Evolutionary conservation across 1,139 yeast species (phyloP).

Genomic region (Pichia kudriavzevii): DNA sequence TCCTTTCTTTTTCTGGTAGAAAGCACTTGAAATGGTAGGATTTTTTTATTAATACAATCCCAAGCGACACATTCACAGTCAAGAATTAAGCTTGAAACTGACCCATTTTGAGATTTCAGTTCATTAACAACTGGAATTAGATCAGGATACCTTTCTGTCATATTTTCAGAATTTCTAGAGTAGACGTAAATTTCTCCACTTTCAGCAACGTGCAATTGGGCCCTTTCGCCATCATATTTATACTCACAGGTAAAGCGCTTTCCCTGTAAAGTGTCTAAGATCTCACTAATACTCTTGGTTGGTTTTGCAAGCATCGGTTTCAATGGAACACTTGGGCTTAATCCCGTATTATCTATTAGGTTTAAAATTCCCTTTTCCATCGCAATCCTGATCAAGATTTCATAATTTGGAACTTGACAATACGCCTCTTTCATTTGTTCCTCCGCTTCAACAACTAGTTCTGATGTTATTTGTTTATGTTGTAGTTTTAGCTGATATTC

Average conservation of each 20-base stretch:
- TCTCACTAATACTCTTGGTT: conserved; percentile 84
- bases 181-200: conserved; percentile 70
- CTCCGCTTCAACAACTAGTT: conserved; percentile 53
- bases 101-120: conserved; percentile 36
- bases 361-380: conserved; percentile 60
- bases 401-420: conserved; percentile 89
- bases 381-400: conserved; percentile 59
- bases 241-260: conserved; percentile 89
- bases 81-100: conserved; percentile 53
- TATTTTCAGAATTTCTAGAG: conserved; percentile 93
- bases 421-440: conserved; percentile 77
- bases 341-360: conserved; percentile 58
- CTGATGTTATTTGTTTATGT: conserved; percentile 29
- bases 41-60: conserved; percentile 68
- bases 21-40: conserved; percentile 85
- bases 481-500: conserved; percentile 40
- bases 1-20: conserved; percentile 93
- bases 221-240: conserved; percentile 97
- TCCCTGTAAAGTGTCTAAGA: conserved; percentile 79
- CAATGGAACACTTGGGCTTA: conserved; percentile 89
- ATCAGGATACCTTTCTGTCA: conserved; percentile 95
- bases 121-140: conserved; percentile 61
- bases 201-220: conserved; percentile 74
- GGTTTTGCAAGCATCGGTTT: conserved; percentile 99
- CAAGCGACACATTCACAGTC: conserved; percentile 99